Conservation (phyloP, 2,329 filamentous ascomycete species). For the Venturia nashicola region DNA sequence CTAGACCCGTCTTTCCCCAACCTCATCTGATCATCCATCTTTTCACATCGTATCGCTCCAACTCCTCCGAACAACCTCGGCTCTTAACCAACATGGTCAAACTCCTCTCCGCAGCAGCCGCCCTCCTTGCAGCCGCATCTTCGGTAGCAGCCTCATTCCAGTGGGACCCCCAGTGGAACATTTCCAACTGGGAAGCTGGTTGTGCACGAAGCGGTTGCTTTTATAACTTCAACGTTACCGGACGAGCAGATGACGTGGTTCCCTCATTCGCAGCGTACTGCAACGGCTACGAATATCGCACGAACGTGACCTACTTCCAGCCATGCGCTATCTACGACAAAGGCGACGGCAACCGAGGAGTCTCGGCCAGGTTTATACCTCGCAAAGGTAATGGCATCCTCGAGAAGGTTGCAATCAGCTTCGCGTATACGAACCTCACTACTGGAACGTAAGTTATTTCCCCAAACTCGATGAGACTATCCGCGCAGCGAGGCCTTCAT, state of each 20-base stretch:
- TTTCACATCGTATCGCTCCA: neutral
- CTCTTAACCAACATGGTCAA: neutral
- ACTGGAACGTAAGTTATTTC: neutral
- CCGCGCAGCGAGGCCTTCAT: too few species aligned
- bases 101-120: neutral
- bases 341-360: neutral
- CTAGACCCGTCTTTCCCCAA: too few species aligned
- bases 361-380: neutral
- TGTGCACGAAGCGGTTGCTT: constrained; percentile 15
- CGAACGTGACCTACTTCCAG: neutral
- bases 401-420: neutral
- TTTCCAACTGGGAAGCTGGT: constrained; percentile 13
- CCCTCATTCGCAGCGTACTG: constrained; percentile 14
- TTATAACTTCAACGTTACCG: constrained; percentile 17
- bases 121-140: neutral
- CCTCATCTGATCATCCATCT: neutral
- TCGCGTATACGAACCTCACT: neutral
- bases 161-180: neutral
- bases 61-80: neutral
- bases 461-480: too few species aligned
- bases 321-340: neutral
- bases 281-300: constrained; percentile 14
- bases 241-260: constrained; percentile 13
- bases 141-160: neutral
- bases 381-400: neutral